A percentile compares a stretch with the other conserved stretches of the same genome.
These are phyloP conservation scores for Globisporangium yorkense DNA, from an alignment of 352 stramenopile genomes.

Conservation along the genomic window DNA sequence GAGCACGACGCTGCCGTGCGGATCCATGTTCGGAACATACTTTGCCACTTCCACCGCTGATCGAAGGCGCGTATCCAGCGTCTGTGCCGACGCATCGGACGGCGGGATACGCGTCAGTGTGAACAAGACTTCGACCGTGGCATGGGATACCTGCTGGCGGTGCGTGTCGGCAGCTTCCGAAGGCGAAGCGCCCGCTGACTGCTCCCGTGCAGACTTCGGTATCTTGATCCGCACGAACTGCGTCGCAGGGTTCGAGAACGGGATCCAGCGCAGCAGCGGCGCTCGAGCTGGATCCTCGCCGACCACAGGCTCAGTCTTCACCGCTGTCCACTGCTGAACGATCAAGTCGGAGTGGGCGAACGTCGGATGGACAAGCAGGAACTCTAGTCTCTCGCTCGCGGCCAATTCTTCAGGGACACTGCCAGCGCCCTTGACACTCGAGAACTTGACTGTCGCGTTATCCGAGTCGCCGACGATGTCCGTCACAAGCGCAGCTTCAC, in stretches of 20 bases:
- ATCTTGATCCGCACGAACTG: slow-evolving; percentile 34
- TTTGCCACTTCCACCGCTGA: slow-evolving; percentile 8
- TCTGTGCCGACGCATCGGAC: slow-evolving; percentile 7
- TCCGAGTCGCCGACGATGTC: slow-evolving; percentile 45
- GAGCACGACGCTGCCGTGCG: slow-evolving; percentile 38
- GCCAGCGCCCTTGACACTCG: slow-evolving; percentile 20
- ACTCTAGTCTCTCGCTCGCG: slow-evolving; percentile 13
- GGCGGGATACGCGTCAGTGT: slow-evolving; percentile 31
- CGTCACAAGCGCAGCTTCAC: slow-evolving; percentile 35
- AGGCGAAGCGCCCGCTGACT: slow-evolving; percentile 21
- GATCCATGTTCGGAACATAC: slow-evolving; percentile 26
- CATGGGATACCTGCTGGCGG: not conserved
- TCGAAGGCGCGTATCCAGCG: slow-evolving; percentile 7
- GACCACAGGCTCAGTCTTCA: slow-evolving; percentile 10
- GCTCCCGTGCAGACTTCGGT: slow-evolving; percentile 5
- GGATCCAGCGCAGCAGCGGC: slow-evolving; percentile 6
- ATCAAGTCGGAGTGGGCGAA: slow-evolving; percentile 16
- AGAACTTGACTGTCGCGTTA: slow-evolving; percentile 42
- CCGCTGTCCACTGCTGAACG: slow-evolving; percentile 19
- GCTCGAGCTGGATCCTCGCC: not conserved
- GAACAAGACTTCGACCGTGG: slow-evolving; percentile 22
- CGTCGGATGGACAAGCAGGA: slow-evolving; percentile 44
- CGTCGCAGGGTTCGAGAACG: slow-evolving; percentile 32
- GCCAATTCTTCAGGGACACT: slow-evolving; percentile 46
- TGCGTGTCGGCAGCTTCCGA: slow-evolving; percentile 1